Evolutionary conservation across 192 early-diverging fungal genomes (phyloP).

Genomic region (Coemansia sp.): DNA sequence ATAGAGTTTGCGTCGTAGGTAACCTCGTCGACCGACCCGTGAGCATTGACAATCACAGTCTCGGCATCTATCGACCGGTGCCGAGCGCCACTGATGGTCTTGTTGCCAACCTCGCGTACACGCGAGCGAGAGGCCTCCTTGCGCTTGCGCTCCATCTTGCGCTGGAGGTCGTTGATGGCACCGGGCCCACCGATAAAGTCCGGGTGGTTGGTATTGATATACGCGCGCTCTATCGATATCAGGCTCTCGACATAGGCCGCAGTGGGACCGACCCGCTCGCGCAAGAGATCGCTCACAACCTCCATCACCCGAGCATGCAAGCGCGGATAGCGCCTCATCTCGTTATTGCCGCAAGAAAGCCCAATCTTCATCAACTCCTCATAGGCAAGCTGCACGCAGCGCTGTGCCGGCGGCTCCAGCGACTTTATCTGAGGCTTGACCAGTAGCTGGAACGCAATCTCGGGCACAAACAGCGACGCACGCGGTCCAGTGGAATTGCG

Average conservation of each 20-base stretch:
- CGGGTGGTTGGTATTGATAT: constrained; percentile 85
- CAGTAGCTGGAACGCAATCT: constrained; percentile 80
- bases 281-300: constrained; percentile 74
- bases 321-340: constrained; percentile 74
- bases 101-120: constrained; percentile 16
- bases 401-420: constrained; percentile 71
- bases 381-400: constrained; percentile 81
- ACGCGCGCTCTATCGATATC: constrained; percentile 77
- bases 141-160: constrained; percentile 64
- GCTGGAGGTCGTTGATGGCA: constrained; percentile 71
- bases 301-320: constrained; percentile 72
- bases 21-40: constrained; percentile 22
- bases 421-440: constrained; percentile 79
- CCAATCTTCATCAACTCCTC: constrained; percentile 81
- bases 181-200: constrained; percentile 61
- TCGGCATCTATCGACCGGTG: constrained; percentile 42
- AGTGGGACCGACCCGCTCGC: constrained; percentile 72
- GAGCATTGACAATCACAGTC: constrained; percentile 31
- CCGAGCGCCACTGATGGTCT: constrained; percentile 12
- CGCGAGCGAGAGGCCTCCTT: constrained; percentile 37
- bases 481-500: constrained; percentile 81
- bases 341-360: constrained; percentile 73
- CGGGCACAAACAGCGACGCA: constrained; percentile 79
- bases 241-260: constrained; percentile 75
- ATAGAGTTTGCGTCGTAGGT: constrained; percentile 23